Base-by-base conservation (phyloP, 179 eudicot species). In the Spinacia oleracea region DNA sequence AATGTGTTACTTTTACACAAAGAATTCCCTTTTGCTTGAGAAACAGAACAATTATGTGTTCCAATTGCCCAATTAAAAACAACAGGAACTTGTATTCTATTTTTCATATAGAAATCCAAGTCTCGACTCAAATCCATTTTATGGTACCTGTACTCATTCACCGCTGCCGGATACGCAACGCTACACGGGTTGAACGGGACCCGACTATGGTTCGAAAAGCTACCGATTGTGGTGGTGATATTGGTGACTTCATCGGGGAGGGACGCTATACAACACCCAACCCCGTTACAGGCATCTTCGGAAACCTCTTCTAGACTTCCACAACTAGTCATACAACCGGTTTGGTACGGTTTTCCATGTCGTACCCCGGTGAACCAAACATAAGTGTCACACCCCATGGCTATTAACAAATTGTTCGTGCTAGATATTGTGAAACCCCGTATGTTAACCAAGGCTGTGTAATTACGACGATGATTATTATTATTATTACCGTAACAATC, bases 311-410 rank as follows among this genome's bases (percentile, higher is more conserved):
- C 31, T 0, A 32, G 31, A 0, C 23, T 1, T 16, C 34, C 5
- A 12, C 90, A 87, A 1, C 0, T 9, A 1, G 86, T 73, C 77
- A 70, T 80, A 63, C 88, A 87, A 6, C 88, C 86, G 9, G 85
- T 83, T 3, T 1, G 10, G 66, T 79, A 85, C 0, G n/a, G 18
- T 4, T 48, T 20, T 10, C 70, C 53, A 1, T 48, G 81, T 2
- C 81, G 76, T 0, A 6, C 4, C 1, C 83, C 70, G 2, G 7
- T 34, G 58, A 82, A 78, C 81, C 29, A 46, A 1, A 77, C 84
- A 7, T 31, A 27, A 23, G 84, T 79, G 79, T 87, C 88, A 35
- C 85, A 87, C 4, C 87, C 88, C 53, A 60, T 51, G 15, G 75
- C 88, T 0, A 70, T 79, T 71, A 85, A 51, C 65, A 70, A 74